Evolutionary conservation across 1,139 yeast species (phyloP).

Genomic region (Yamadazyma kanchanaburiensis): DNA sequence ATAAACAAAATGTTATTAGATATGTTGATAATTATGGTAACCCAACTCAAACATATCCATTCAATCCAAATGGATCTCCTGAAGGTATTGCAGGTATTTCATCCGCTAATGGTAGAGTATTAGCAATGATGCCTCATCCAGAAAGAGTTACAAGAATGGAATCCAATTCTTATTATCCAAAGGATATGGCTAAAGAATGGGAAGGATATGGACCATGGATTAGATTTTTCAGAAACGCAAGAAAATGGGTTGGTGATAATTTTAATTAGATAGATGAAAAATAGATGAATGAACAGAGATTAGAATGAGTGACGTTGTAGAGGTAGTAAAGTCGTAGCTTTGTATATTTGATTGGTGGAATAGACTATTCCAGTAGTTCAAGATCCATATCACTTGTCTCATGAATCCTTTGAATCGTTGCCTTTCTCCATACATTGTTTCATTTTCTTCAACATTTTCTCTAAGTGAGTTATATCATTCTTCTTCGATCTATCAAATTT

Average conservation of each 20-base stretch:
- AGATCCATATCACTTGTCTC: no score
- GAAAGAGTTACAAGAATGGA: conserved; percentile 90
- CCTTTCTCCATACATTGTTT: no score
- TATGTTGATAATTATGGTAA: conserved; percentile 91
- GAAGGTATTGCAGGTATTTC: conserved; percentile 91
- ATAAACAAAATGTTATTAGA: conserved; percentile 57
- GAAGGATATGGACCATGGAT: conserved; percentile 92
- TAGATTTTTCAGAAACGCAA: conserved; percentile 85
- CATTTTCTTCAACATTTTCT: no score
- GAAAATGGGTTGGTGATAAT: conserved; percentile 80
- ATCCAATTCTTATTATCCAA: conserved; percentile 89
- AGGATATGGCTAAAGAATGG: conserved; percentile 60
- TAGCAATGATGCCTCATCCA: conserved; percentile 99
- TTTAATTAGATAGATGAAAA: conserved; percentile 4
- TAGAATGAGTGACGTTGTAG: no score
- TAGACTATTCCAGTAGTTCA: no score
- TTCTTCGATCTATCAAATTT: no score
- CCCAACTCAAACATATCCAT: conserved; percentile 80
- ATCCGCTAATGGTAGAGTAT: conserved; percentile 87
- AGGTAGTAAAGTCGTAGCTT: no score
- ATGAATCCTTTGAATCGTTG: no score
- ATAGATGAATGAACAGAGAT: no score
- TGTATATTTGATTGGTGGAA: no score
- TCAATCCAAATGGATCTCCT: conserved; percentile 95
- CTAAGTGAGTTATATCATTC: no score